phyloP scores from a whole-genome alignment of 495 filamentous ascomycete species.

The Immersiella caudata region DNA sequence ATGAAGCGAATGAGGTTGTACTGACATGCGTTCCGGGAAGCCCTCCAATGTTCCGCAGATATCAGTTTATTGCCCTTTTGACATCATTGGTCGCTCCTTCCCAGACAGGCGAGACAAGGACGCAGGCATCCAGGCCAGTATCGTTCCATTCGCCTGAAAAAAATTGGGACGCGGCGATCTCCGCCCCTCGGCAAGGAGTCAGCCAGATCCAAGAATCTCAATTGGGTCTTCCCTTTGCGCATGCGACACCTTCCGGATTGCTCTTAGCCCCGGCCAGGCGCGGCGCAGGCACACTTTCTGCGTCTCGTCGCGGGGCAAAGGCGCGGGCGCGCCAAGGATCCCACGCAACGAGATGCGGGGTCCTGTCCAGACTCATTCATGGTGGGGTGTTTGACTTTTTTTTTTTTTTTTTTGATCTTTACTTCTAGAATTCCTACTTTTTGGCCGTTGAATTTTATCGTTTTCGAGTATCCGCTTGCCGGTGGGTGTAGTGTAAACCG shows the following conservation, averaged over 20 bases:
- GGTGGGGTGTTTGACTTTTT: conserved; percentile 14
- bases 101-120: background rate
- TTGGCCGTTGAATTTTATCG: background rate
- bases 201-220: background rate
- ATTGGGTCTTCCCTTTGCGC: background rate
- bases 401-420: background rate
- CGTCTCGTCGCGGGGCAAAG: background rate
- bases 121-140: background rate
- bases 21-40: background rate
- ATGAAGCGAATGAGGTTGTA: background rate
- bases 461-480: background rate
- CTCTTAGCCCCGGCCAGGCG: background rate
- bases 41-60: background rate
- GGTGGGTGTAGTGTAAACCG: background rate
- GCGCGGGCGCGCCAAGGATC: background rate
- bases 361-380: background rate
- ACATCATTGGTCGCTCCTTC: background rate
- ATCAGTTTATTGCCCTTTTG: background rate
- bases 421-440: conserved; percentile 11
- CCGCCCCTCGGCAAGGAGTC: background rate
- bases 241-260: conserved; percentile 14
- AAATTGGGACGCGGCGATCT: conserved; percentile 16
- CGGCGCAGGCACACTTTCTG: background rate
- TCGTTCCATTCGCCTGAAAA: background rate
- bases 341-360: conserved; percentile 4